Evolutionary conservation across 495 filamentous ascomycete species (phyloP).

Genomic region (Daldinia decipiens): DNA sequence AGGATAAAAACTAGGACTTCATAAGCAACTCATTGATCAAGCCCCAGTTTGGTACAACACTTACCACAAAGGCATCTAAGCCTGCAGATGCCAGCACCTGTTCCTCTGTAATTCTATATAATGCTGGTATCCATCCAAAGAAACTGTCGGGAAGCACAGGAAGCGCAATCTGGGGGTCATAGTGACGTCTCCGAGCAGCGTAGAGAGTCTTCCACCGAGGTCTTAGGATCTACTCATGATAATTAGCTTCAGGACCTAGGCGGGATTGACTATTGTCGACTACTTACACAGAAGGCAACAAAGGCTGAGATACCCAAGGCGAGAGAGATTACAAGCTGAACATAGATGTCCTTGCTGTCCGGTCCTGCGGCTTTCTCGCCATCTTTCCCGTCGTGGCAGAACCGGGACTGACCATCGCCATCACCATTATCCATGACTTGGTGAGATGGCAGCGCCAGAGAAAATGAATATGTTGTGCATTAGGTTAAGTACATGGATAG

Average conservation of each 20-base stretch:
- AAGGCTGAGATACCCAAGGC: slow-evolving; percentile 62
- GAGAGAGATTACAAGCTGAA: slow-evolving; percentile 64
- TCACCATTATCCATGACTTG: slow-evolving; percentile 33
- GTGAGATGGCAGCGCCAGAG: slow-evolving; percentile 11
- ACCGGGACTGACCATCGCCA: neutral
- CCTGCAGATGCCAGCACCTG: slow-evolving; percentile 91
- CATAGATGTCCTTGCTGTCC: slow-evolving; percentile 55
- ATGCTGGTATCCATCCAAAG: slow-evolving; percentile 91
- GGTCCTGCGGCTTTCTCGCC: slow-evolving; percentile 49
- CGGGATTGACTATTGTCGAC: neutral
- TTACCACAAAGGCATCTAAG: slow-evolving; percentile 91
- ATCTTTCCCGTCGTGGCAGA: slow-evolving; percentile 34
- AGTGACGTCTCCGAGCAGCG: slow-evolving; percentile 81
- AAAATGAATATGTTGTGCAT: slow-evolving; percentile 10
- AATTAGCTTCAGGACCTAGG: slow-evolving; percentile 18
- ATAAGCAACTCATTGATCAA: slow-evolving; percentile 26
- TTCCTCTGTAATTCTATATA: slow-evolving; percentile 90
- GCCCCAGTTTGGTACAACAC: slow-evolving; percentile 44
- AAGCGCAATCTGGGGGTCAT: slow-evolving; percentile 73
- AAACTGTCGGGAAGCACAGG: slow-evolving; percentile 87
- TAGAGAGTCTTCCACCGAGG: slow-evolving; percentile 94
- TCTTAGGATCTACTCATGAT: slow-evolving; percentile 68
- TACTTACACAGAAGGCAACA: slow-evolving; percentile 63
- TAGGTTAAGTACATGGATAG: slow-evolving; percentile 21
- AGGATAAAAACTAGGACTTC: slow-evolving; percentile 77